A percentile compares a stretch with the other conserved stretches of the same genome.
These are phyloP conservation scores for Schwanniomyces occidentalis DNA, from an alignment of 805 yeast species.

Conservation along the genomic window DNA sequence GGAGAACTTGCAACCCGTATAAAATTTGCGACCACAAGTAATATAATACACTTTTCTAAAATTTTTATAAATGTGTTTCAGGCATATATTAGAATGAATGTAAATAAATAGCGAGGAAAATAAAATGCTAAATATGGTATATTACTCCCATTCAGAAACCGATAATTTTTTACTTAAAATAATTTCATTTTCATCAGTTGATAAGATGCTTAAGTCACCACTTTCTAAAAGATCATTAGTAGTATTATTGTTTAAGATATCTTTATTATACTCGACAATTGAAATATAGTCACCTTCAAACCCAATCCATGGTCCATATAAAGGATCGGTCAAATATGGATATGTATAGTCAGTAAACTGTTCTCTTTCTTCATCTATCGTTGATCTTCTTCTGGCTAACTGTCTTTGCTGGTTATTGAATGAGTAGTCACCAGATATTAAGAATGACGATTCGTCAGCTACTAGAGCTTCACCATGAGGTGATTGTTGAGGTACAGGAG, in stretches of 20 bases:
- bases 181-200: conserved; percentile 19
- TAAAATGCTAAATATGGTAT: too few species aligned
- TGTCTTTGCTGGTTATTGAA: conserved; percentile 9
- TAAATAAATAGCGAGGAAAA: too few species aligned
- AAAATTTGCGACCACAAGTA: too few species aligned
- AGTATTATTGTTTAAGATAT: conserved; percentile 8
- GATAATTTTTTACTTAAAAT: conserved; percentile 25
- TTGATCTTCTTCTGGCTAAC: conserved; percentile 42
- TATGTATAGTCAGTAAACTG: conserved; percentile 49
- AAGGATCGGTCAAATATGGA: conserved; percentile 46
- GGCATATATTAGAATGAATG: too few species aligned
- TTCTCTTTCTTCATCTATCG: conserved; percentile 60
- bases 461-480: conserved; percentile 14
- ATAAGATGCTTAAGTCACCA: conserved; percentile 17
- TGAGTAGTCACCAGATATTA: conserved; percentile 18
- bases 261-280: conserved; percentile 31
- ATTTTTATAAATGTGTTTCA: too few species aligned
- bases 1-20: too few species aligned
- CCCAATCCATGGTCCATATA: conserved; percentile 60
- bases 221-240: conserved; percentile 14
- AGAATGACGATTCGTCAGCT: conserved; percentile 21
- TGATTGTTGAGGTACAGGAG: conserved; percentile 4
- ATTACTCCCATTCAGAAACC: conserved; percentile 42
- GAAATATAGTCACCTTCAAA: conserved; percentile 53
- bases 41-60: too few species aligned